A percentile compares a stretch with the other conserved stretches of the same genome.
These are phyloP conservation scores for Neurospora hispaniola DNA, from an alignment of 495 filamentous ascomycete genomes.

Conservation along the genomic window DNA sequence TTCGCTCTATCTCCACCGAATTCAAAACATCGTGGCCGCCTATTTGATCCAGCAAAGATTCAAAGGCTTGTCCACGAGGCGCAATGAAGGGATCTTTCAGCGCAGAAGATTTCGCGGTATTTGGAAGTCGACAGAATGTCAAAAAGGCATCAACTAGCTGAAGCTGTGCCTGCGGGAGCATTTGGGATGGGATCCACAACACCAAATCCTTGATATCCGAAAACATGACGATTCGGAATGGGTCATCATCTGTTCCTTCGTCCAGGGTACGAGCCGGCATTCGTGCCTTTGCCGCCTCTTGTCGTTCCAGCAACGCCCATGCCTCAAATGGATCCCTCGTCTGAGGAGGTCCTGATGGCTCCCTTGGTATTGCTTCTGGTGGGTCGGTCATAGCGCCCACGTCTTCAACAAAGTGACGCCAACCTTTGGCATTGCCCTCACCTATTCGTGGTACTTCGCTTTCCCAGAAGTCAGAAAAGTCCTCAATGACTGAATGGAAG, in stretches of 20 bases:
- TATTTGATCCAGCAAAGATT: neutral
- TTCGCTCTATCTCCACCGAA: slow-evolving; percentile 10
- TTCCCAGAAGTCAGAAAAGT: slow-evolving; percentile 76
- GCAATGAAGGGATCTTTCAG: slow-evolving; percentile 30
- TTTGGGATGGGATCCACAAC: slow-evolving; percentile 35
- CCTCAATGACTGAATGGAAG: slow-evolving; percentile 21
- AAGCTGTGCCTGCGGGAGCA: slow-evolving; percentile 23
- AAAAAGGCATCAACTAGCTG: slow-evolving; percentile 56
- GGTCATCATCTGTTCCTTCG: slow-evolving; percentile 61
- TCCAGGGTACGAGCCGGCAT: slow-evolving; percentile 57
- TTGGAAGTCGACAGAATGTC: slow-evolving; percentile 60
- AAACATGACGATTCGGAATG: slow-evolving; percentile 66
- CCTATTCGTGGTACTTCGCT: slow-evolving; percentile 73
- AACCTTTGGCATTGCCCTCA: slow-evolving; percentile 60
- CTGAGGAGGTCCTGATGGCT: slow-evolving; percentile 8
- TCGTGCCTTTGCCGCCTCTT: slow-evolving; percentile 33
- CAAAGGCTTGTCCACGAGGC: slow-evolving; percentile 4
- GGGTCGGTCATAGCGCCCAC: slow-evolving; percentile 18
- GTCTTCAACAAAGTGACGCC: slow-evolving; percentile 44
- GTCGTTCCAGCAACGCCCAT: slow-evolving; percentile 55
- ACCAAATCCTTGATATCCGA: slow-evolving; percentile 61
- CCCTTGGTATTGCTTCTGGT: slow-evolving; percentile 24
- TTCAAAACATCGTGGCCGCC: neutral
- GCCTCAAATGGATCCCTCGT: slow-evolving; percentile 31
- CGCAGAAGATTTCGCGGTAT: slow-evolving; percentile 16